Evolutionary conservation across 345 rosid genomes (phyloP), one percentile per base, ranked within the genome.

Genomic region (Aethionema arabicum): DNA sequence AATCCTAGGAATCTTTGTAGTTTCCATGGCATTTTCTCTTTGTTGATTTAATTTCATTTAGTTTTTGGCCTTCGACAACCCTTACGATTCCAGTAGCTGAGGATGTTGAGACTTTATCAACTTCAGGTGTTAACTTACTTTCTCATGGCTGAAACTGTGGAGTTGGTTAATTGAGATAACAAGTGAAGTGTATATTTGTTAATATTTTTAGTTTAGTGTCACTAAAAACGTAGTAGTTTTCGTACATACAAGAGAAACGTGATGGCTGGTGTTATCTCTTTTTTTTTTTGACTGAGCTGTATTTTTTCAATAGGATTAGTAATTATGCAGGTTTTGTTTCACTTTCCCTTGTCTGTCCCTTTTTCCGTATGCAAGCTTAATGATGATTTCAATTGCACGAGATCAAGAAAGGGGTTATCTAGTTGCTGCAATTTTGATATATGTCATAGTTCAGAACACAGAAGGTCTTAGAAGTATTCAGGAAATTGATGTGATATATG

Each of bases 401-500:
- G 37, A 9, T 59, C 21, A 4, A 7, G 48, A 21, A 33, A 31
- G 5, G 13, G 4, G 14, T 40, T 38, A 59, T 59, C 44, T 54
- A 11, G 10, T 15, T 32, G 57, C 29, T 4, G 31, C 56, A 51
- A 21, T 32, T 52, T 32, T 33, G 11, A 11, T 52, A 13, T 32
- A 12, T 35, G 5, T 6, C 21, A 7, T 59, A 45, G 31, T 32
- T 46, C 16, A 41, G 15, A 53, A 27, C 15, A 33, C 16, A 41
- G 15, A 53, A 27, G 48, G 35, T 27, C 48, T 40, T 41, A 35
- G 4, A 68, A 52, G 27, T 40, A 7, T 46, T 63, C 35, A 52
- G 52, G 58, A 44, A 35, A 13, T 40, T 29, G 39, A 59, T 57
- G 7, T 46, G 50, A 27, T 21, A 39, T 61, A 12, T 38, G 43